phyloP scores from a whole-genome alignment of 805 yeast genomes.

The Wickerhamomyces rabaulensis region DNA sequence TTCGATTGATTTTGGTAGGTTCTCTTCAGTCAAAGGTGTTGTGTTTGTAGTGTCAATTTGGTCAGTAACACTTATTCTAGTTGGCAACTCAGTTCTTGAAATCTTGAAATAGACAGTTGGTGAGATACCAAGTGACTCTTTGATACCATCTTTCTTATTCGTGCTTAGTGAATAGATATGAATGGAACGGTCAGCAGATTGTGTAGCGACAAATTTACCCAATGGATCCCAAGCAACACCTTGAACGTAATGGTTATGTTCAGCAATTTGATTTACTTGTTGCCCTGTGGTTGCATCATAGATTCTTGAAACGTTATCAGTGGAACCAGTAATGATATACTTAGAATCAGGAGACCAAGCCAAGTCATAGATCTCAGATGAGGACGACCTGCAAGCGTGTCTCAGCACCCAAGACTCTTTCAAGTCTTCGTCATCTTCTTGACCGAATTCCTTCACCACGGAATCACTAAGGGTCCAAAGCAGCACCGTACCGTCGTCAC shows the following conservation, averaged over 20 bases:
- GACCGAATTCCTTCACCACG: conserved; percentile 56
- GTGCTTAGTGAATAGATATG: conserved; percentile 51
- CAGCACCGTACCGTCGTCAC: conserved; percentile 89
- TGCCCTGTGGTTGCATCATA: conserved; percentile 54
- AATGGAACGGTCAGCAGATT: conserved; percentile 83
- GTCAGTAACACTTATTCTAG: conserved; percentile 7
- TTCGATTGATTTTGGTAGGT: neutral
- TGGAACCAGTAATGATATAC: conserved; percentile 79
- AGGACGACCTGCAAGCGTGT: conserved; percentile 51
- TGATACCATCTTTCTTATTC: conserved; percentile 1
- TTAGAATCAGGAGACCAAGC: conserved; percentile 88
- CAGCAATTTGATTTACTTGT: conserved; percentile 53
- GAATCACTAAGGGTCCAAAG: conserved; percentile 66
- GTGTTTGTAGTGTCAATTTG: conserved; percentile 2
- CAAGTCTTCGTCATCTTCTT: conserved; percentile 40
- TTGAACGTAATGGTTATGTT: conserved; percentile 87
- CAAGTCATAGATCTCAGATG: conserved; percentile 82
- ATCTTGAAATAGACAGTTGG: conserved; percentile 44
- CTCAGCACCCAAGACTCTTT: conserved; percentile 73
- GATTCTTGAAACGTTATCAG: conserved; percentile 80
- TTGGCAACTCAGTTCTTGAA: conserved; percentile 55
- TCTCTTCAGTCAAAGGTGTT: neutral
- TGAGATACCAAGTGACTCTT: conserved; percentile 26
- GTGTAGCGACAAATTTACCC: conserved; percentile 73
- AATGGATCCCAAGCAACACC: conserved; percentile 96